Evolutionary conservation across 306 rosid genomes (phyloP).

Genomic region (Cotoneaster glaucophyllus): DNA sequence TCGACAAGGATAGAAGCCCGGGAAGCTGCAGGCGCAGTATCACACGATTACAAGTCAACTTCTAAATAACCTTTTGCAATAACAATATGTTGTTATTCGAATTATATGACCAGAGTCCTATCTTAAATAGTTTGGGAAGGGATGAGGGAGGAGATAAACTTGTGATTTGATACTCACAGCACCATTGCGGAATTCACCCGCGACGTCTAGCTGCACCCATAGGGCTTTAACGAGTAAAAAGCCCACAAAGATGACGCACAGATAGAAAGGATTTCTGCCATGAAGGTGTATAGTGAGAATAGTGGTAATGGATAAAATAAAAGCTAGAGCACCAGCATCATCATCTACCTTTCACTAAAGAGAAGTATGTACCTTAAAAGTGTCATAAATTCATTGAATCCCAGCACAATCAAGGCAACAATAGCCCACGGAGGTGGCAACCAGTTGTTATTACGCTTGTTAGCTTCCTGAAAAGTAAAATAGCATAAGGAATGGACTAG

Average conservation of each 20-base stretch:
- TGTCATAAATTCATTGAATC: conserved; percentile 96
- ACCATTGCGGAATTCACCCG: conserved; percentile 75
- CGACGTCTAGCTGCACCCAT: conserved; percentile 83
- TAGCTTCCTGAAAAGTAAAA: conserved; percentile 72
- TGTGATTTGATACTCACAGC: conserved; percentile 50
- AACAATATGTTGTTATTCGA: not conserved
- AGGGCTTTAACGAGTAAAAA: conserved; percentile 72
- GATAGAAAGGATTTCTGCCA: conserved; percentile 90
- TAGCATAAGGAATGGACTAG: not conserved
- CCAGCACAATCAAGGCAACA: conserved; percentile 64
- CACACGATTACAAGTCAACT: conserved; percentile 4
- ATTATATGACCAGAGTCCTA: not conserved
- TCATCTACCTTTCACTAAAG: conserved; percentile 1
- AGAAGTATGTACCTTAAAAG: conserved; percentile 57
- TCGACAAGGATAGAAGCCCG: conserved; percentile 70
- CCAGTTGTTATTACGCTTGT: conserved; percentile 93
- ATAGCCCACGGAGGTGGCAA: conserved; percentile 99
- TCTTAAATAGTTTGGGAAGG: not conserved
- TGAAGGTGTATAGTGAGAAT: conserved; percentile 21
- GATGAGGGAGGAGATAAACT: not conserved
- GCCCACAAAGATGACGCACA: conserved; percentile 63
- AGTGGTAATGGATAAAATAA: not conserved
- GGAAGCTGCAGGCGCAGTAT: conserved; percentile 58
- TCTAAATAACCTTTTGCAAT: not conserved
- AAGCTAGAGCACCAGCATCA: not conserved